Evolutionary conservation across 108 stramenopile species (phyloP), one percentile per base, ranked within the genome.

Genomic region (Discostella stelligeroides): DNA sequence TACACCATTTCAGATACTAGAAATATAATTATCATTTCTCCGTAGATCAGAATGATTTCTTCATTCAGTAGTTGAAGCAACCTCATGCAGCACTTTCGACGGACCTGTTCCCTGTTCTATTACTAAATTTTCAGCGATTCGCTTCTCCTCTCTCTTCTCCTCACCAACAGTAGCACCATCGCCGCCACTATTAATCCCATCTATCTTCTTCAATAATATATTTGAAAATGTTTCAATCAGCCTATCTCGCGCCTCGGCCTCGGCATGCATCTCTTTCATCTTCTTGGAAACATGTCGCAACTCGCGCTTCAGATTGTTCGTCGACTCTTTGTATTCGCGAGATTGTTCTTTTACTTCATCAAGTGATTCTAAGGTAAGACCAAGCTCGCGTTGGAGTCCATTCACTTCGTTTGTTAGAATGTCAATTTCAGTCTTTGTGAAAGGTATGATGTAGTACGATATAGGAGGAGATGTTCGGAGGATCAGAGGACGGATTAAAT

Each of bases 201-300:
- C 69, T 43, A 64, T 43, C 48, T 59, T 77, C 11, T 70, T 45
- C 23, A 77, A 58, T 14, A 77, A 50, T 42, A 77, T 43, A 17
- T 48, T 65, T 14, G 61, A 70, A 18, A 77, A 77, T 12, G 76
- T 70, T 28, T 65, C 68, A 34, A 77, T 77, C 28, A 77, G 48
- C 56, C 68, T 77, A 40, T 77, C 76, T 60, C 76, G 63, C 18
- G 68, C 55, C 38, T 70, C 69, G n/a, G 76, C 76, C 69, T 77
- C 76, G 18, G 47, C 21, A 13, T 30, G 42, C 27, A 70, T 51
- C 20, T 70, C 63, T 27, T 68, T 60, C 49, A 77, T 27, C 7
- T 54, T 66, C 13, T 56, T 40, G 25, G 66, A 37, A 17, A 63
- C 39, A 30, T 59, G 25, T 20, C 63, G 60, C 38, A 77, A 51